Conservation (phyloP, 2,329 filamentous ascomycete species). For the Cryphonectria radicalis region DNA sequence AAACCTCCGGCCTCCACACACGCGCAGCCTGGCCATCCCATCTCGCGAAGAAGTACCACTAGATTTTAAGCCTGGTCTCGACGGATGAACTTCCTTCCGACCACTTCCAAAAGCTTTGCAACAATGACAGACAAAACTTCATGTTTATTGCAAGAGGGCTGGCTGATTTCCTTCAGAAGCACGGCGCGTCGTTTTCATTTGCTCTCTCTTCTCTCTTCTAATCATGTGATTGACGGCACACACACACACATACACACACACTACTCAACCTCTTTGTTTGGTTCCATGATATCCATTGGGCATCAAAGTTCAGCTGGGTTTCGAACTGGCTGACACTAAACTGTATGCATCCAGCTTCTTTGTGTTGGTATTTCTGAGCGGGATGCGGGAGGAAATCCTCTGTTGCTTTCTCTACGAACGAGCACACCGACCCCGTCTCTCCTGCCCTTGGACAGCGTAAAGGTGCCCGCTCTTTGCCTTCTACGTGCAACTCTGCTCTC, state of each 20-base stretch:
- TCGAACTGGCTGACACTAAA: constrained; percentile 16
- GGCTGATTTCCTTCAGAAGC: background rate
- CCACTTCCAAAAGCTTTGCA: background rate
- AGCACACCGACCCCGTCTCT: background rate
- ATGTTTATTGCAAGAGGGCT: background rate
- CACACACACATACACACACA: background rate
- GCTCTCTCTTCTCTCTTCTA: background rate
- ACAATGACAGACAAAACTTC: background rate
- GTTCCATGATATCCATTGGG: background rate
- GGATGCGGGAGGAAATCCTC: background rate
- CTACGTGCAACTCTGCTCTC: too few species aligned
- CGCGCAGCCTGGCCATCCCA: too few species aligned
- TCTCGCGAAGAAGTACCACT: too few species aligned
- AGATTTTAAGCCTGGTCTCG: too few species aligned
- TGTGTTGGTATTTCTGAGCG: constrained; percentile 9
- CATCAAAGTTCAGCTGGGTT: background rate
- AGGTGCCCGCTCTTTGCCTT: background rate
- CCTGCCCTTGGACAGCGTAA: background rate
- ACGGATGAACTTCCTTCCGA: background rate
- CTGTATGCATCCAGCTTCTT: constrained; percentile 22
- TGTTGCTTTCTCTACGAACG: background rate
- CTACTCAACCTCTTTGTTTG: background rate
- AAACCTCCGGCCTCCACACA: background rate
- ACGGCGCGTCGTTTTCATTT: background rate
- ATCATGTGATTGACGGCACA: background rate